A percentile compares a stretch with the other conserved stretches of the same genome.
Conservation (phyloP, 768 basidiomycete species). For the Calocybe gangraenosa region DNA sequence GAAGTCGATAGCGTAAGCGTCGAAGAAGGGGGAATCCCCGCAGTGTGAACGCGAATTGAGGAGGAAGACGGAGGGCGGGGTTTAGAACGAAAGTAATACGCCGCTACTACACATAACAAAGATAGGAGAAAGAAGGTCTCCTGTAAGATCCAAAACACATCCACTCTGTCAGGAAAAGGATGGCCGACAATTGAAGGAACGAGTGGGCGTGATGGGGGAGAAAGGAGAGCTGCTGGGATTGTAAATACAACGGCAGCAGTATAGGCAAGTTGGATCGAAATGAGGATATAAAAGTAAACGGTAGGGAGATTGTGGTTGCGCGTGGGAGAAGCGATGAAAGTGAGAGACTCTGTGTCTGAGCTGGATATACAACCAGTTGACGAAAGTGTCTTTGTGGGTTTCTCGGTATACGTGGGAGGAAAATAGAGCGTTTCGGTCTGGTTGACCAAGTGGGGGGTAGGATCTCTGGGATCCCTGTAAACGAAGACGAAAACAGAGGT, state of each 20-base stretch:
- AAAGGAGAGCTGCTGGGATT: slow-evolving; percentile 2
- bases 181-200: slow-evolving; percentile 1
- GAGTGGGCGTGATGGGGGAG: background rate
- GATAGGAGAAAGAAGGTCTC: background rate
- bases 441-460: slow-evolving; percentile 1
- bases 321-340: background rate
- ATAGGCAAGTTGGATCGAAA: slow-evolving; percentile 4
- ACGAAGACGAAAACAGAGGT: slow-evolving; percentile 4
- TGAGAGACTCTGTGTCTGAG: background rate
- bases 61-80: background rate
- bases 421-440: background rate
- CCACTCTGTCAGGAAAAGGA: background rate
- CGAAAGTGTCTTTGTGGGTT: slow-evolving; percentile 1
- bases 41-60: slow-evolving; percentile 4
- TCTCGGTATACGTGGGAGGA: slow-evolving; percentile 1
- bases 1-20: slow-evolving; percentile 3
- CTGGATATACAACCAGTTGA: background rate
- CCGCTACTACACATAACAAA: background rate
- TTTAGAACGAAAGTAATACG: background rate
- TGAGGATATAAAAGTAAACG: slow-evolving; percentile 2
- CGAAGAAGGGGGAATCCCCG: background rate
- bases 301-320: background rate
- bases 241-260: background rate
- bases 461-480: background rate
- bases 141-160: background rate